Conservation (phyloP, 345 rosid genomes). For the Syzygium grande region DNA sequence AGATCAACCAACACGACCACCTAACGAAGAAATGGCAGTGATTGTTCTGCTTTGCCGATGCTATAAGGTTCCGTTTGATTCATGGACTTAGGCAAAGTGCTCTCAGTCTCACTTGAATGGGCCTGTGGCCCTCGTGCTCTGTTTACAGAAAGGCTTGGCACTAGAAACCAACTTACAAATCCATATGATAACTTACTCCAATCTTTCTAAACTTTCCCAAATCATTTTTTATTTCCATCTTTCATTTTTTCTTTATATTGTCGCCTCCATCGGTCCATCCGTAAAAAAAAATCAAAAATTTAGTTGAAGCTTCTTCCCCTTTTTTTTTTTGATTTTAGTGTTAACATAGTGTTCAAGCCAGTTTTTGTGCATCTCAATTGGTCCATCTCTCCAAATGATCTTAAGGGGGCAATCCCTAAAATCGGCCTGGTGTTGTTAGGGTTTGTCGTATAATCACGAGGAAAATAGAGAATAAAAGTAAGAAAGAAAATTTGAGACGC, state of each 20-base stretch:
- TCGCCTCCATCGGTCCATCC: accelerated
- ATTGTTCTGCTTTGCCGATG: not conserved
- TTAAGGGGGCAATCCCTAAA: accelerated
- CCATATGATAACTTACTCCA: not conserved
- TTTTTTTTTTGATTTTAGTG: not conserved
- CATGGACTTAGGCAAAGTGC: not conserved
- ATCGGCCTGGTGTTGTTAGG: not conserved
- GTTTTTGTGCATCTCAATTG: not conserved
- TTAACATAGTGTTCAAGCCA: accelerated
- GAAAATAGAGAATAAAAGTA: no score
- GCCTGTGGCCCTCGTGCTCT: not conserved
- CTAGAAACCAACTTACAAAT: not conserved
- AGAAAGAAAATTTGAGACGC: no score
- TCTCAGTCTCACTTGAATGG: not conserved
- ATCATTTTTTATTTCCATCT: not conserved
- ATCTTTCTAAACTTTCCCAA: not conserved
- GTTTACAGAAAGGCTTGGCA: not conserved
- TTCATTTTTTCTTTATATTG: not conserved
- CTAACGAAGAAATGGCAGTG: not conserved
- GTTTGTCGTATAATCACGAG: no score
- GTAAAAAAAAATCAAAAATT: accelerated
- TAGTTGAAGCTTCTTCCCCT: not conserved
- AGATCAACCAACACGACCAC: not conserved
- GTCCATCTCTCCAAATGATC: not conserved
- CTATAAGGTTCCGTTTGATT: not conserved